Conservation (phyloP, 371 early-diverging fungal genomes). For the Lichtheimia corymbifera region DNA sequence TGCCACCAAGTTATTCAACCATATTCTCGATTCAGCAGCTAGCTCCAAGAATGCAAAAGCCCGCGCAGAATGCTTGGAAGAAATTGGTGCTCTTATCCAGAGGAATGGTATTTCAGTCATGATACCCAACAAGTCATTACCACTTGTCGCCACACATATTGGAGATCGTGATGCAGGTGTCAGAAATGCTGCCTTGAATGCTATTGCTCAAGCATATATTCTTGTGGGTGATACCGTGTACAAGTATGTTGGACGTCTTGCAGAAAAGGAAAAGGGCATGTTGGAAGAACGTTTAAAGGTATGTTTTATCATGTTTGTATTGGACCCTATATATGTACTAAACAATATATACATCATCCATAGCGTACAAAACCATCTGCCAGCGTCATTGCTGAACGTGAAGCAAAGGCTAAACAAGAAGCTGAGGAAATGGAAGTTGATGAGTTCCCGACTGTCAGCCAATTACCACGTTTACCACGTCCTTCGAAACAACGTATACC, state of each 20-base stretch:
- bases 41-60: slow-evolving; percentile 81
- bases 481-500: slow-evolving; percentile 32
- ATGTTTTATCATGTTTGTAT: slow-evolving; percentile 8
- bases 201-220: slow-evolving; percentile 72
- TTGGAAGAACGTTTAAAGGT: slow-evolving; percentile 78
- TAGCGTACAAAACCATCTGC: slow-evolving; percentile 44
- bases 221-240: slow-evolving; percentile 74
- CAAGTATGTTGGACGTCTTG: slow-evolving; percentile 70
- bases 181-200: slow-evolving; percentile 74
- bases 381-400: slow-evolving; percentile 38
- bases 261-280: slow-evolving; percentile 81
- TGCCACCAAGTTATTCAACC: slow-evolving; percentile 73
- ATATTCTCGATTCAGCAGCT: slow-evolving; percentile 69
- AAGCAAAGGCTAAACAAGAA: slow-evolving; percentile 27
- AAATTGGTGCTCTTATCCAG: slow-evolving; percentile 73
- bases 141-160: slow-evolving; percentile 73
- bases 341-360: neutral
- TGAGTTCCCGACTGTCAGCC: slow-evolving; percentile 36
- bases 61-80: slow-evolving; percentile 84
- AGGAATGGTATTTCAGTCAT: slow-evolving; percentile 75
- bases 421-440: slow-evolving; percentile 44
- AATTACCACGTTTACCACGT: slow-evolving; percentile 26
- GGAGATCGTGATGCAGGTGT: slow-evolving; percentile 83
- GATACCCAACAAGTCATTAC: slow-evolving; percentile 67
- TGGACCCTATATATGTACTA: neutral